phyloP scores from a whole-genome alignment of 805 yeast species.

The Middelhovenomyces tepae region DNA sequence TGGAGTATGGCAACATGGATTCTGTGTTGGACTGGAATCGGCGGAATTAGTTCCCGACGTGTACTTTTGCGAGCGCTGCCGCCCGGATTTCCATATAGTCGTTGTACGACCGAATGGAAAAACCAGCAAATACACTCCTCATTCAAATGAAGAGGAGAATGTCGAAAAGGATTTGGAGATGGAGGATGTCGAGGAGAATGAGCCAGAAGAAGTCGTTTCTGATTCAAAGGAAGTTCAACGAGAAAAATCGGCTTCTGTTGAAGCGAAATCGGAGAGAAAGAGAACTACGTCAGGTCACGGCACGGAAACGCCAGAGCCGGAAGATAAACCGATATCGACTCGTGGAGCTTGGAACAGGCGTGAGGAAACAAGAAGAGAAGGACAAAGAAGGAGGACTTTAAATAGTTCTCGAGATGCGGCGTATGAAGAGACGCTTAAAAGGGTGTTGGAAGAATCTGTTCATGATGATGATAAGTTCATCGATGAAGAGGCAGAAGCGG shows the following conservation, averaged over 20 bases:
- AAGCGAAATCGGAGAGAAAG: not conserved
- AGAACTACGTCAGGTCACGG: constrained; percentile 4
- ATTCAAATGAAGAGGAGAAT: constrained; percentile 24
- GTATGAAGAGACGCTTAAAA: constrained; percentile 30
- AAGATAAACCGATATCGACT: not conserved
- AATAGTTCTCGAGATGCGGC: constrained; percentile 25
- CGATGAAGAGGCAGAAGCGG: constrained; percentile 21
- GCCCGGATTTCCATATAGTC: constrained; percentile 71
- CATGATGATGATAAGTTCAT: constrained; percentile 20
- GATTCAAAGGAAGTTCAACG: no score
- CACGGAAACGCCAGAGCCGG: constrained; percentile 12
- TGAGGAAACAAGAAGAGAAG: constrained; percentile 1
- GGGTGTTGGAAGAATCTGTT: constrained; percentile 33
- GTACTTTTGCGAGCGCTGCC: constrained; percentile 90
- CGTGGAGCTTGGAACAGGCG: not conserved
- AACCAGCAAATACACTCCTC: constrained; percentile 43
- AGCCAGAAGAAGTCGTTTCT: not conserved
- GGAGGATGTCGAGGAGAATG: constrained; percentile 4
- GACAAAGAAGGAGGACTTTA: constrained; percentile 10
- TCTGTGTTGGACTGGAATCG: constrained; percentile 76
- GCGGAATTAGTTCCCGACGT: constrained; percentile 80
- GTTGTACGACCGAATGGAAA: constrained; percentile 39
- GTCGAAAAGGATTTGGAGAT: constrained; percentile 24
- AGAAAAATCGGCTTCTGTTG: no score
- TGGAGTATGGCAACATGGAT: constrained; percentile 97